These are phyloP conservation scores for Quercus suber DNA, from an alignment of 306 rosid species.

Conservation along the genomic window DNA sequence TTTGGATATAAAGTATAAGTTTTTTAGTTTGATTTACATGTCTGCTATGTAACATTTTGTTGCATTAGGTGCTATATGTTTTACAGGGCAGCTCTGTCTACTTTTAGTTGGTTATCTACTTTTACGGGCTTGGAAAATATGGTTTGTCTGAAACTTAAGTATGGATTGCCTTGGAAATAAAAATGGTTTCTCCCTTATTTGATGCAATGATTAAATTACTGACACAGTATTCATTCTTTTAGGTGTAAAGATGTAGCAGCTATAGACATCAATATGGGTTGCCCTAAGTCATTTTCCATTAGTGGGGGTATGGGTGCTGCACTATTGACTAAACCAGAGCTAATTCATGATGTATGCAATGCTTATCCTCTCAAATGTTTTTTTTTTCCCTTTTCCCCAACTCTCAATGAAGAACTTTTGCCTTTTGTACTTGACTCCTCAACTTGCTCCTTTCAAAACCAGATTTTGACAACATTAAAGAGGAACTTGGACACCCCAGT, in stretches of 20 bases:
- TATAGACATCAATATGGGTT: slow-evolving; percentile 90
- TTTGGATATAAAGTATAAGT: background rate
- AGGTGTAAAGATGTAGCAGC: slow-evolving; percentile 90
- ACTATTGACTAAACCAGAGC: slow-evolving; percentile 71
- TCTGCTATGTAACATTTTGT: background rate
- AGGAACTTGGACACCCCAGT: slow-evolving; percentile 80
- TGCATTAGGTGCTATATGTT: background rate
- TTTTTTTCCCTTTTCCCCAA: background rate
- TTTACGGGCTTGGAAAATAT: background rate
- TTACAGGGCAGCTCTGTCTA: background rate
- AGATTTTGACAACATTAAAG: slow-evolving; percentile 84
- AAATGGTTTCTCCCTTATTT: background rate
- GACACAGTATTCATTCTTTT: slow-evolving; percentile 8
- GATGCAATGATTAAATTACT: slow-evolving; percentile 3
- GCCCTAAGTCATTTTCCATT: slow-evolving; percentile 85
- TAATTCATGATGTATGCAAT: slow-evolving; percentile 69
- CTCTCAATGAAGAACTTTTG: background rate
- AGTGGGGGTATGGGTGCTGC: slow-evolving; percentile 98
- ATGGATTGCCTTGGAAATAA: background rate
- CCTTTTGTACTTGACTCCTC: slow-evolving; percentile 8
- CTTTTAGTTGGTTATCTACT: background rate
- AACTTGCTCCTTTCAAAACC: slow-evolving; percentile 18
- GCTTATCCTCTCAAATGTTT: slow-evolving; percentile 11
- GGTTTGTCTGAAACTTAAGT: background rate
- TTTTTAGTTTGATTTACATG: background rate